Evolutionary conservation across 192 early-diverging fungal genomes (phyloP), one percentile per base, ranked within the genome.

Genomic region (Coemansia sp.): DNA sequence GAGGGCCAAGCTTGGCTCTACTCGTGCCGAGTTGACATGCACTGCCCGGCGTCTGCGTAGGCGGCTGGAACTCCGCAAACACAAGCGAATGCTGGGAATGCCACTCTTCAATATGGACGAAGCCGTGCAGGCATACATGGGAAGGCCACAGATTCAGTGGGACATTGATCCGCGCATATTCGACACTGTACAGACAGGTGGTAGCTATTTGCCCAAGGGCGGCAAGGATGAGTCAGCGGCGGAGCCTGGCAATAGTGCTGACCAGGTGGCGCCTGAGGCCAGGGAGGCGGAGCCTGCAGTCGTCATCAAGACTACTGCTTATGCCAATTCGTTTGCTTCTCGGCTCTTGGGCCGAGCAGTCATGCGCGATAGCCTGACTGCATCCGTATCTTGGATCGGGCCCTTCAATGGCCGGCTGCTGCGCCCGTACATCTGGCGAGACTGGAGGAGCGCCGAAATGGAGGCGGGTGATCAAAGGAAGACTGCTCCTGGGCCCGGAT

Each of bases 391-490:
- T 5, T 80, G 82, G 69, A 69, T 85, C 11, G 89, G 89, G 40
- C 86, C 90, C 2, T 93, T 89, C 71, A 86, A 89, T 31, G 92
- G 90, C 31, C 85, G 88, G 16, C 81, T 81, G 28, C 73, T 94
- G n/a, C 85, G 85, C 36, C 91, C 93, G n/a, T 93, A 84, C 76
- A 94, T 96, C 51, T 90, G 89, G 77, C 77, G 93, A 8, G 89
- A 94, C 68, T 85, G 74, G 59, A 79, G 83, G 35, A 84, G 72
- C 10, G 60, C 70, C 33, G 83, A 37, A 23, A 14, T 10, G 7
- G 51, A 33, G 34, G 40, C 23, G 34, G 23, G 18, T 0, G 48
- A 34, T n/a, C 69, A 75, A 57, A 77, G 83, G 70, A 57, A 51
- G 26, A 43, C 85, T 11, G 56, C 88, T 65, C 61, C 78, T 31